A percentile compares a stretch with the other conserved stretches of the same genome.
Conservation (phyloP, 768 basidiomycete genomes). For the Paxillus rubicundulus region DNA sequence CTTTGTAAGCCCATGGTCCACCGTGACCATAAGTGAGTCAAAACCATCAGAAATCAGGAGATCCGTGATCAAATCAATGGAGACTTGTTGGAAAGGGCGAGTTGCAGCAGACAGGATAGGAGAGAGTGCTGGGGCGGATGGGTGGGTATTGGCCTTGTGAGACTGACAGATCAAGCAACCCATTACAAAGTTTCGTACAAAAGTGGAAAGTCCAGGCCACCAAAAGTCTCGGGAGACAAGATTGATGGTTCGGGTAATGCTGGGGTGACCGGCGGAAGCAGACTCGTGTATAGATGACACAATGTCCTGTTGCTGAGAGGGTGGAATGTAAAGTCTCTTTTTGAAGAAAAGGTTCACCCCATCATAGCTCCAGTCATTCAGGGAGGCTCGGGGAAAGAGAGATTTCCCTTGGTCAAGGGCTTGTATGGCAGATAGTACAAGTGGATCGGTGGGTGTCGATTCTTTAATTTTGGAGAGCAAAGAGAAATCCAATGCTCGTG, state of each 20-base stretch:
- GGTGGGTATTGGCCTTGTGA: conserved; percentile 3
- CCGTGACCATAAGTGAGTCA: background rate
- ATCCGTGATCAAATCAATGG: background rate
- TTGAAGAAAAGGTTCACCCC: no score
- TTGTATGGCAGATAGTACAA: no score
- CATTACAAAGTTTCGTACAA: background rate
- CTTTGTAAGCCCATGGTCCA: background rate
- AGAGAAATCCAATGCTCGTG: no score
- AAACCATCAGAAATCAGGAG: background rate
- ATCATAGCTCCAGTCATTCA: no score
- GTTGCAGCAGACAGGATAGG: background rate
- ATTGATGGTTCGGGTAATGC: background rate
- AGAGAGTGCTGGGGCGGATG: rapidly evolving
- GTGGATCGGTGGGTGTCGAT: no score
- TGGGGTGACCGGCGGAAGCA: background rate
- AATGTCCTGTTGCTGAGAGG: no score
- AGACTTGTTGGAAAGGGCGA: background rate
- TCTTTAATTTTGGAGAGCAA: no score
- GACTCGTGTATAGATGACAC: no score
- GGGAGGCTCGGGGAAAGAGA: no score
- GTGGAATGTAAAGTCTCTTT: no score
- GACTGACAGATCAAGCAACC: conserved; percentile 9
- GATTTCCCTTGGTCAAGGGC: no score
- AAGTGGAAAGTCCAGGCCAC: background rate
- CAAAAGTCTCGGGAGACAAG: background rate